A percentile compares a stretch with the other conserved stretches of the same genome.
Evolutionary conservation across 2,329 filamentous ascomycete species (phyloP).

Genomic region (Exophiala viscosa): DNA sequence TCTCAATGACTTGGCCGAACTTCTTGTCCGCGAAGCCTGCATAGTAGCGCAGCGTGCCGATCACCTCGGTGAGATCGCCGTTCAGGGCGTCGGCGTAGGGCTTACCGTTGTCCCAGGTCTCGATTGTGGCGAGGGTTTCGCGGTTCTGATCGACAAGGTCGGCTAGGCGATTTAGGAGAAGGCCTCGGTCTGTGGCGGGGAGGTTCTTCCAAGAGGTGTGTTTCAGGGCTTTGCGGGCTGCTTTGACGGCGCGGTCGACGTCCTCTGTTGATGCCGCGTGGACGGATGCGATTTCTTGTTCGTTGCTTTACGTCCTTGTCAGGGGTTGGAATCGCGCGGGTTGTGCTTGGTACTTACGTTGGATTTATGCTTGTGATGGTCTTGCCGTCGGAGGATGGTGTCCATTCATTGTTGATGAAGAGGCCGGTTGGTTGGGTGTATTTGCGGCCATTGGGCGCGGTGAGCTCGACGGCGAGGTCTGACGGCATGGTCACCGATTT

Average conservation of each 20-base stretch:
- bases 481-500: too few species aligned
- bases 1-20: slow-evolving; percentile 71
- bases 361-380: slow-evolving; percentile 37
- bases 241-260: slow-evolving; percentile 34
- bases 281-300: slow-evolving; percentile 32
- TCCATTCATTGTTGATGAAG: slow-evolving; percentile 45
- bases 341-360: slow-evolving; percentile 4
- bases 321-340: slow-evolving; percentile 15
- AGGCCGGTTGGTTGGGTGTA: slow-evolving; percentile 32
- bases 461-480: not conserved
- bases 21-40: slow-evolving; percentile 77
- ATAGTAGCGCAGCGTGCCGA: slow-evolving; percentile 72
- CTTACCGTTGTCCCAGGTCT: slow-evolving; percentile 80
- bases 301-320: slow-evolving; percentile 22
- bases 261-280: slow-evolving; percentile 33
- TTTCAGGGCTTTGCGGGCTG: slow-evolving; percentile 27
- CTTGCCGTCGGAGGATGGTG: slow-evolving; percentile 34
- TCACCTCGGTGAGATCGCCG: slow-evolving; percentile 66
- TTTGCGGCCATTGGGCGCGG: slow-evolving; percentile 1
- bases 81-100: slow-evolving; percentile 65
- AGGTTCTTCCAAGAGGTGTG: not conserved
- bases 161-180: slow-evolving; percentile 44
- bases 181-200: slow-evolving; percentile 36
- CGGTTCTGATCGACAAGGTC: slow-evolving; percentile 64
- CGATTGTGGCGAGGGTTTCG: slow-evolving; percentile 60